These are phyloP conservation scores for Exophiala viscosa DNA, from an alignment of 2,329 filamentous ascomycete species.

Conservation along the genomic window DNA sequence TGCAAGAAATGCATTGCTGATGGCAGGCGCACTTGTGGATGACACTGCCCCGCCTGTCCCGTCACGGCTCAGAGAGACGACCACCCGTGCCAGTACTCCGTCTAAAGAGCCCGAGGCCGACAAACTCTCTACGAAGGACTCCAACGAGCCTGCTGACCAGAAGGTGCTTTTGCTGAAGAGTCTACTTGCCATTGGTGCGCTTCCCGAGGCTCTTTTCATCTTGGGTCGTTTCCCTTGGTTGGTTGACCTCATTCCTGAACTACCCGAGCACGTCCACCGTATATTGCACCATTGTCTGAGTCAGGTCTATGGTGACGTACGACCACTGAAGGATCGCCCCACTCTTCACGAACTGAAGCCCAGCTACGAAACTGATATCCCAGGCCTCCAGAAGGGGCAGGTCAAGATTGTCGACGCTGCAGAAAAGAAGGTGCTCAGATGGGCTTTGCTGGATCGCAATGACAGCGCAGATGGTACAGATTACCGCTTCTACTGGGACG, in stretches of 20 bases:
- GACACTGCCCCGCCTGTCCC: constrained; percentile 60
- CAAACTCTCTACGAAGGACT: constrained; percentile 40
- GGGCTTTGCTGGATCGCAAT: constrained; percentile 76
- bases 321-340: constrained; percentile 43
- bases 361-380: constrained; percentile 59
- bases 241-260: constrained; percentile 75
- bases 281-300: constrained; percentile 77
- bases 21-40: constrained; percentile 81
- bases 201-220: constrained; percentile 90
- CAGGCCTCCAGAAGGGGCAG: constrained; percentile 64
- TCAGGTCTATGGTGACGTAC: constrained; percentile 62
- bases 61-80: constrained; percentile 50
- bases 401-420: constrained; percentile 59
- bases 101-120: constrained; percentile 51
- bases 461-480: constrained; percentile 70
- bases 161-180: constrained; percentile 82
- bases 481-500: constrained; percentile 95
- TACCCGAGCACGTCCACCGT: constrained; percentile 77
- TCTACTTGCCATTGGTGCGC: constrained; percentile 81
- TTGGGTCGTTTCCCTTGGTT: constrained; percentile 92
- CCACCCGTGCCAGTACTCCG: constrained; percentile 50
- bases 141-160: constrained; percentile 74
- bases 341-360: constrained; percentile 49
- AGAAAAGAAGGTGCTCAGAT: constrained; percentile 67
- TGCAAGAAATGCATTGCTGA: constrained; percentile 75